Evolutionary conservation across 192 early-diverging fungal species (phyloP).

Genomic region (Thoreauomyces humboldtii): DNA sequence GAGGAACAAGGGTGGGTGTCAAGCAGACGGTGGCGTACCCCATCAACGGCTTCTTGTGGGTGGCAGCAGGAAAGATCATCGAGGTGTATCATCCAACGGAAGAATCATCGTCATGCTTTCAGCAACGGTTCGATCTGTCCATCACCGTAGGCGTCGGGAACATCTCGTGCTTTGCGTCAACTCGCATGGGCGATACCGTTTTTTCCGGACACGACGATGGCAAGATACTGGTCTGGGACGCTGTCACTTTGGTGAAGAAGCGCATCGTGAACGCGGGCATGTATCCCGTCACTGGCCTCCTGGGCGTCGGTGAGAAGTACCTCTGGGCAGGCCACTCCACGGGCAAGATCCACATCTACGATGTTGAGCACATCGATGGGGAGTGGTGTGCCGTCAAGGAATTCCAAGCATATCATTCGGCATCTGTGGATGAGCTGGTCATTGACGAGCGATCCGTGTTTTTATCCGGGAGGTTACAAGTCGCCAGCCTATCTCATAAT

Average conservation of each 20-base stretch:
- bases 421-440: constrained; percentile 46
- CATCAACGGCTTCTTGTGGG: constrained; percentile 58
- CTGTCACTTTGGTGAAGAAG: constrained; percentile 38
- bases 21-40: constrained; percentile 52
- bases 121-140: constrained; percentile 21
- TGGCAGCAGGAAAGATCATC: constrained; percentile 52
- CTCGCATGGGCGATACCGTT: constrained; percentile 35
- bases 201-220: constrained; percentile 79
- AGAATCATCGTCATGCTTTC: constrained; percentile 33
- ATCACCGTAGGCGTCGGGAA: constrained; percentile 44
- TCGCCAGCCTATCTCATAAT: constrained; percentile 59
- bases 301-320: constrained; percentile 58
- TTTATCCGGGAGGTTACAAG: constrained; percentile 45
- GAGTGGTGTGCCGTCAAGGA: constrained; percentile 59
- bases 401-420: constrained; percentile 62
- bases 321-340: constrained; percentile 77
- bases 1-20: constrained; percentile 39
- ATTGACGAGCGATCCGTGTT: constrained; percentile 59
- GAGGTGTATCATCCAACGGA: constrained; percentile 53
- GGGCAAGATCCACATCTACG: constrained; percentile 74
- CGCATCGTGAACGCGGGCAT: constrained; percentile 51
- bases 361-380: constrained; percentile 36
- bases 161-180: constrained; percentile 54
- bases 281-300: constrained; percentile 66
- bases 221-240: constrained; percentile 70